Evolutionary conservation across 257 asterid species (phyloP).

Genomic region (Cinchona pubescens): DNA sequence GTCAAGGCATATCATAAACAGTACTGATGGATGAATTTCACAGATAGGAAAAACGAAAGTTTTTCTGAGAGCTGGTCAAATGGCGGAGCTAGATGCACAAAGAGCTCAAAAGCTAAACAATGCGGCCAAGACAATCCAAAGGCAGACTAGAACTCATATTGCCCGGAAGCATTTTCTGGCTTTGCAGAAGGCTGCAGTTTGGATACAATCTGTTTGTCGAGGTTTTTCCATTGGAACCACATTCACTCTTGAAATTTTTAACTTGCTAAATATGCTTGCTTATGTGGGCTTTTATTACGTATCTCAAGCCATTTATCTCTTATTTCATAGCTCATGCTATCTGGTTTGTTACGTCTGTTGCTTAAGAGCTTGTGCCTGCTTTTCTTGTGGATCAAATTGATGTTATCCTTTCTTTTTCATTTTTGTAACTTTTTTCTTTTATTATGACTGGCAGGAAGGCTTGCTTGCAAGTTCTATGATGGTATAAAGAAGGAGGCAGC

Average conservation of each 20-base stretch:
- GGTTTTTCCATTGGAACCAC: slow-evolving; percentile 41
- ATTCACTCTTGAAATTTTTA: background rate
- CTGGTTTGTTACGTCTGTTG: background rate
- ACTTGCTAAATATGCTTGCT: background rate
- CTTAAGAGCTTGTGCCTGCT: slow-evolving; percentile 1
- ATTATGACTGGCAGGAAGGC: slow-evolving; percentile 53
- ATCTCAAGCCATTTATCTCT: background rate
- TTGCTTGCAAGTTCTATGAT: slow-evolving; percentile 59
- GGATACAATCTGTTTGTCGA: slow-evolving; percentile 74
- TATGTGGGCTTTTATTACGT: background rate
- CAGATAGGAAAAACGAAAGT: slow-evolving; percentile 94
- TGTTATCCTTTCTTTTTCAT: background rate
- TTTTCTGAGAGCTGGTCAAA: slow-evolving; percentile 92
- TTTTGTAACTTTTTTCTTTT: slow-evolving; percentile 13
- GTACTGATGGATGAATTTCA: slow-evolving; percentile 19
- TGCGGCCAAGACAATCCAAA: slow-evolving; percentile 86
- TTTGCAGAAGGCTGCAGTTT: slow-evolving; percentile 69
- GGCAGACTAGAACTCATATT: slow-evolving; percentile 69
- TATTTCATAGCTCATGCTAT: background rate
- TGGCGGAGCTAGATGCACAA: slow-evolving; percentile 95
- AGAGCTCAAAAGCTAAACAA: slow-evolving; percentile 68
- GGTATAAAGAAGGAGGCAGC: slow-evolving; percentile 71
- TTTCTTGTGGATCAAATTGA: background rate
- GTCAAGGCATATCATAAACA: background rate
- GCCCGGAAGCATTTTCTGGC: slow-evolving; percentile 69